These are phyloP conservation scores for Lenwebbia sp. DNA, from an alignment of 345 rosid species.

Conservation along the genomic window DNA sequence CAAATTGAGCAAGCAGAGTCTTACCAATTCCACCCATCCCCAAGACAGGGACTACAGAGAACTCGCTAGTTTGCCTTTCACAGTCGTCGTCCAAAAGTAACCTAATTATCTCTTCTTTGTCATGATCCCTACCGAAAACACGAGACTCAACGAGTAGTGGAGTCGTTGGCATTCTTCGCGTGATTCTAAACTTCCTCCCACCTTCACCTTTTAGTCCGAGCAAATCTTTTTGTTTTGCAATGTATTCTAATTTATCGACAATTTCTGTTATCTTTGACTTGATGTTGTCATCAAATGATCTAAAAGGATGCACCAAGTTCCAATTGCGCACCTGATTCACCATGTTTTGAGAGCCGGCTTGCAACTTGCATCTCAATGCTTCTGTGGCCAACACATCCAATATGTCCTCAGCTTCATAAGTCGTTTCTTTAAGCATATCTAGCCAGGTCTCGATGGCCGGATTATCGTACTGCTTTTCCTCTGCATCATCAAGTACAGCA, in stretches of 20 bases:
- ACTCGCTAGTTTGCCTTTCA: not conserved
- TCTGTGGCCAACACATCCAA: constrained; percentile 15
- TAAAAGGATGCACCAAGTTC: not conserved
- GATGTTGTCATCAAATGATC: not conserved
- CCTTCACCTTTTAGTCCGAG: not conserved
- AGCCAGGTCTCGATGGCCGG: constrained; percentile 6
- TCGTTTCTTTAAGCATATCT: not conserved
- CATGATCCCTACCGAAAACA: constrained; percentile 9
- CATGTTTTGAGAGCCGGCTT: not conserved
- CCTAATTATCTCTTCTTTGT: constrained; percentile 2
- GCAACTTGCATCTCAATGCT: constrained; percentile 1
- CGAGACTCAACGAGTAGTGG: not conserved
- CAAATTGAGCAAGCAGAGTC: constrained; percentile 15
- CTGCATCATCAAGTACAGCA: constrained; percentile 15
- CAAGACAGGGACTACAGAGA: constrained; percentile 3
- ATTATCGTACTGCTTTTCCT: constrained; percentile 9
- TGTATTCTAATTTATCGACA: not conserved
- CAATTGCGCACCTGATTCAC: not conserved
- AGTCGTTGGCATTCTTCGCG: not conserved
- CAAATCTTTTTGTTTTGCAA: not conserved
- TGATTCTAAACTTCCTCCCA: not conserved
- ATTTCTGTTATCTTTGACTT: constrained; percentile 3
- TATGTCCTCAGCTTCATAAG: constrained; percentile 17
- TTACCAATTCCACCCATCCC: constrained; percentile 22
- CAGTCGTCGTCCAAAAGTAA: not conserved